phyloP scores from a whole-genome alignment of 192 early-diverging fungal genomes.

The Coemansia sp. region DNA sequence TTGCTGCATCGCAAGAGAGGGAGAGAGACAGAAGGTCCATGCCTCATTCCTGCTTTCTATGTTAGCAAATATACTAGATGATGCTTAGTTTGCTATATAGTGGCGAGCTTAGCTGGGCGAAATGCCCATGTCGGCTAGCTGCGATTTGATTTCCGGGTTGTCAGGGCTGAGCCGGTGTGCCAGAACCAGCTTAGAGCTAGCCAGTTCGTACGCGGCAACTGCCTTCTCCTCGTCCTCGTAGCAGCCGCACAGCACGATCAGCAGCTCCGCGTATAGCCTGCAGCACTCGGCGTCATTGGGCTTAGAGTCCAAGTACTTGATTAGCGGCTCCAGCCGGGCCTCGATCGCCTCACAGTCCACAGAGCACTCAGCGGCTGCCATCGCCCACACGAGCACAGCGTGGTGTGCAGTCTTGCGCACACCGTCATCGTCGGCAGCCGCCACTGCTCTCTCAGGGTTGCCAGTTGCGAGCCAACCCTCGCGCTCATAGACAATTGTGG shows the following conservation, averaged over 20 bases:
- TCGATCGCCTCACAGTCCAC: constrained; percentile 49
- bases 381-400: constrained; percentile 60
- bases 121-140: constrained; percentile 52
- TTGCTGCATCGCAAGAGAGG: too few relatives aligned
- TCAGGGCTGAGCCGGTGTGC: constrained; percentile 54
- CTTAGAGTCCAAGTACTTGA: constrained; percentile 31
- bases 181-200: constrained; percentile 46
- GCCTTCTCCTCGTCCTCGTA: constrained; percentile 59
- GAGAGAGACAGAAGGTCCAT: too few relatives aligned
- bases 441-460: too few relatives aligned
- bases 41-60: constrained; percentile 15
- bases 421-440: neutral
- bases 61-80: too few relatives aligned
- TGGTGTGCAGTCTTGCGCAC: constrained; percentile 19
- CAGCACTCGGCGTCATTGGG: constrained; percentile 19
- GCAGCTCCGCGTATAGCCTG: constrained; percentile 37
- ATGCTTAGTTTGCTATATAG: too few relatives aligned
- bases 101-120: neutral
- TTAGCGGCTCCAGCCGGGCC: constrained; percentile 26
- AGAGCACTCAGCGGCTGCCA: constrained; percentile 54
- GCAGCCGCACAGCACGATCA: constrained; percentile 44
- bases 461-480: constrained; percentile 18
- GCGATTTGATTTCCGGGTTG: constrained; percentile 42
- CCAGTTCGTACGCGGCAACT: constrained; percentile 57
- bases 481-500: constrained; percentile 10